A percentile compares a stretch with the other conserved stretches of the same genome.
Evolutionary conservation across 192 early-diverging fungal species (phyloP).

Genomic region (Backusella circina): DNA sequence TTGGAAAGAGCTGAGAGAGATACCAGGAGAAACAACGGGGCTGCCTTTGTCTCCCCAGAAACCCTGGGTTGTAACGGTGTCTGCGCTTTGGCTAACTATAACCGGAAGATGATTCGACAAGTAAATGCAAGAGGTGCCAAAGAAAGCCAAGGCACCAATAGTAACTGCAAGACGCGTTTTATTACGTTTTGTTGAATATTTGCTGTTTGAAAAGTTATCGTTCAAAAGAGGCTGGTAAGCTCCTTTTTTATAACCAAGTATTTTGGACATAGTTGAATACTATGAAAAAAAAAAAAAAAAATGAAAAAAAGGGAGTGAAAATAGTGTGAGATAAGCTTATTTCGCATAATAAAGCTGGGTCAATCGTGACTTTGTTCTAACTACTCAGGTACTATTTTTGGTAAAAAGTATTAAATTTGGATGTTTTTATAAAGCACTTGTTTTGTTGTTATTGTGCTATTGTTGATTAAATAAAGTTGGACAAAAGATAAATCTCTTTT

Average conservation of each 20-base stretch:
- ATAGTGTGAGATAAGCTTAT: neutral
- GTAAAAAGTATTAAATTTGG: neutral
- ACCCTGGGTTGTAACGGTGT: neutral
- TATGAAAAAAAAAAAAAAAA: neutral
- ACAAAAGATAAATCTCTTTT: neutral
- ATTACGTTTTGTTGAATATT: neutral
- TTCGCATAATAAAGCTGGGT: neutral
- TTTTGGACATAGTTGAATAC: neutral
- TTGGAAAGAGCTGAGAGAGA: constrained; percentile 13
- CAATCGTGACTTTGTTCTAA: neutral
- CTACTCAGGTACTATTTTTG: neutral
- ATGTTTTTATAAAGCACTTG: neutral
- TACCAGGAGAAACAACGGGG: constrained; percentile 22
- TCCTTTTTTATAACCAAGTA: neutral
- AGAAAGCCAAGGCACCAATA: neutral
- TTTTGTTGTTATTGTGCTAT: neutral
- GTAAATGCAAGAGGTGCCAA: constrained; percentile 6
- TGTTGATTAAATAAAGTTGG: neutral
- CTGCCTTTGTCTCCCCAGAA: neutral
- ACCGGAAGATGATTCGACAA: neutral
- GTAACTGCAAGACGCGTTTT: neutral
- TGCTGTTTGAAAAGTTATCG: neutral
- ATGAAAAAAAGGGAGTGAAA: neutral
- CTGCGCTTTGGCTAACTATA: neutral
- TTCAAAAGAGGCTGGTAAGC: neutral